phyloP scores from a whole-genome alignment of 352 stramenopile genomes.

The Globisporangium recalcitrans region DNA sequence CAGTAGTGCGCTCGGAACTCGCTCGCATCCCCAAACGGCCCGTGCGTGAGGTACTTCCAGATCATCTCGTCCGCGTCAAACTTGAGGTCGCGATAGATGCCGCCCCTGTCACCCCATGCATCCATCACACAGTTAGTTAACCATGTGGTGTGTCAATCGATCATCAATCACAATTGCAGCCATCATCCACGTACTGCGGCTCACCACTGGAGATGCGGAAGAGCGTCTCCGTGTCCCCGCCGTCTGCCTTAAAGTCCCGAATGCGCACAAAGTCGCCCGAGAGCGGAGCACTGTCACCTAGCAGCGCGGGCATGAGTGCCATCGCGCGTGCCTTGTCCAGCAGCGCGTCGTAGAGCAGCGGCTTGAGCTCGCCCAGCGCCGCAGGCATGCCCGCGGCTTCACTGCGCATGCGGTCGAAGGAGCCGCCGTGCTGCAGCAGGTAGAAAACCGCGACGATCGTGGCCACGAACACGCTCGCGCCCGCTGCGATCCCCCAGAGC shows the following conservation, averaged over 20 bases:
- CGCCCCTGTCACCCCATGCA: slow-evolving; percentile 22
- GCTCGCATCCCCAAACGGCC: slow-evolving; percentile 39
- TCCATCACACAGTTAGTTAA: not conserved
- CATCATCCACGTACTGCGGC: slow-evolving; percentile 19
- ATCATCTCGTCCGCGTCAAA: slow-evolving; percentile 79
- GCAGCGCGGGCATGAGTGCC: slow-evolving; percentile 26
- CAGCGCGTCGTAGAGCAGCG: slow-evolving; percentile 85
- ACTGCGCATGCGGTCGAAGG: slow-evolving; percentile 84
- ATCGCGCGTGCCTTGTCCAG: slow-evolving; percentile 42
- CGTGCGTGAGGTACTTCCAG: slow-evolving; percentile 63
- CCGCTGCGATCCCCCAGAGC: slow-evolving; percentile 72
- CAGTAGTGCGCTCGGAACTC: slow-evolving; percentile 40
- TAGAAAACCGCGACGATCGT: slow-evolving; percentile 82
- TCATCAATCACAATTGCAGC: not conserved
- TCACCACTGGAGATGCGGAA: slow-evolving; percentile 49
- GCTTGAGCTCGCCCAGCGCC: slow-evolving; percentile 59
- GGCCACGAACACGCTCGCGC: slow-evolving; percentile 76
- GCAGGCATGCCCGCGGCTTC: slow-evolving; percentile 66
- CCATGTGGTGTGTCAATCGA: not conserved
- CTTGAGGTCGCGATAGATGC: slow-evolving; percentile 51
- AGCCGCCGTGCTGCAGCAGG: slow-evolving; percentile 76
- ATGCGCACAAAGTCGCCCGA: slow-evolving; percentile 37
- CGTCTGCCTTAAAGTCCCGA: slow-evolving; percentile 29
- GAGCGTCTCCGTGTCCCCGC: slow-evolving; percentile 27
- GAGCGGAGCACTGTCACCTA: slow-evolving; percentile 26